These are phyloP conservation scores for Nymphaea colorata DNA, from an alignment of 164 flowering plant genomes.

Conservation along the genomic window DNA sequence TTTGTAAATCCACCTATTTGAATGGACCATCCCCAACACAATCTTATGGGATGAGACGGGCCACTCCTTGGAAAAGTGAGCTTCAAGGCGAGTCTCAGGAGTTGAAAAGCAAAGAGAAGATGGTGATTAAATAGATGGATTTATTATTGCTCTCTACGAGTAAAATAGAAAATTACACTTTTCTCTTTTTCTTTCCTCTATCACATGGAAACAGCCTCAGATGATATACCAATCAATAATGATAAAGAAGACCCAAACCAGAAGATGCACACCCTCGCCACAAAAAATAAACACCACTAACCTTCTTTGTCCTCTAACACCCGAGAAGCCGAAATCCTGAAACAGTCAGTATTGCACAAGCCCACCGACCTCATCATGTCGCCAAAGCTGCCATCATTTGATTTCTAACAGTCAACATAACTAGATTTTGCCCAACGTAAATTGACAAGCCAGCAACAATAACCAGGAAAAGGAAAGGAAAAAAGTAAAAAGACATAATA, in stretches of 20 bases:
- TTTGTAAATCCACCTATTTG: too few species aligned
- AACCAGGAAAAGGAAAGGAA: not conserved
- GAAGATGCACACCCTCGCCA: not conserved
- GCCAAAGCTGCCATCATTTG: constrained; percentile 52
- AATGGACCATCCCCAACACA: too few species aligned
- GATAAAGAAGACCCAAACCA: not conserved
- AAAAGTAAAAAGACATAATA: constrained; percentile 1
- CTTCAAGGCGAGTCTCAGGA: too few species aligned
- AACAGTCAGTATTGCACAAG: constrained; percentile 79
- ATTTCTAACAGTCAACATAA: constrained; percentile 21
- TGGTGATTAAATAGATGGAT: too few species aligned
- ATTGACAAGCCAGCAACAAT: not conserved
- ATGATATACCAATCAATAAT: not conserved
- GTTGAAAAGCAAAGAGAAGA: too few species aligned
- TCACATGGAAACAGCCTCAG: too few species aligned
- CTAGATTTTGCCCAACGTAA: not conserved
- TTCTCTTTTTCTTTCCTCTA: too few species aligned
- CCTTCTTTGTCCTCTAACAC: constrained; percentile 10
- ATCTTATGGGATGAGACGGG: too few species aligned
- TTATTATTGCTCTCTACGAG: too few species aligned
- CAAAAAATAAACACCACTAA: constrained; percentile 4
- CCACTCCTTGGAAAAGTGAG: too few species aligned
- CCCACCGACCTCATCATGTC: constrained; percentile 69
- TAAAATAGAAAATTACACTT: too few species aligned
- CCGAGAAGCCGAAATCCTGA: constrained; percentile 28